Evolutionary conservation across 306 rosid species (phyloP).

Genomic region (Chamaecrista fasciculata): DNA sequence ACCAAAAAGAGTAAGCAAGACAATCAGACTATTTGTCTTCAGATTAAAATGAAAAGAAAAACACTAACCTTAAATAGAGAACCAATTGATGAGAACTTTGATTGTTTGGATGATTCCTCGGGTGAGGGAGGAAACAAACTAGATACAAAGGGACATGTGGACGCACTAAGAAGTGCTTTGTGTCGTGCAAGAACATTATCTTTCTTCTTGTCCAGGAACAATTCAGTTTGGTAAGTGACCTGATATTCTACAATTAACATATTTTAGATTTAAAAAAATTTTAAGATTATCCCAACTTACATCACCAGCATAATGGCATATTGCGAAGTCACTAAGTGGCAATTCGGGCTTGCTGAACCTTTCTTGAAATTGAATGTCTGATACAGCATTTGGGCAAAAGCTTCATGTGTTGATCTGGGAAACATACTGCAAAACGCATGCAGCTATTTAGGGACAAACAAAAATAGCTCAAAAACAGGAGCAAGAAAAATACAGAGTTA

Average conservation of each 20-base stretch:
- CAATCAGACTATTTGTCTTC: constrained; percentile 12
- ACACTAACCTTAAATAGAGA: constrained; percentile 91
- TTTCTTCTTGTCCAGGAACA: constrained; percentile 99
- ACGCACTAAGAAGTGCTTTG: constrained; percentile 82
- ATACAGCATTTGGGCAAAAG: constrained; percentile 93
- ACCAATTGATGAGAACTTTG: constrained; percentile 98
- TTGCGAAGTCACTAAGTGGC: constrained; percentile 84
- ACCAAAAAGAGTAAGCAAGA: constrained; percentile 27
- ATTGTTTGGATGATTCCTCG: constrained; percentile 90
- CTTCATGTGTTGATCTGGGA: constrained; percentile 98
- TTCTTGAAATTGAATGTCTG: constrained; percentile 92
- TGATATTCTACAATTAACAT: constrained; percentile 36
- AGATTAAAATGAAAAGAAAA: not conserved
- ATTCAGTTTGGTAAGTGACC: constrained; percentile 98
- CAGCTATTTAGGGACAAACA: constrained; percentile 17
- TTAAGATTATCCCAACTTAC: constrained; percentile 56
- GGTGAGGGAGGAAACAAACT: constrained; percentile 68
- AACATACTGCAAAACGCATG: constrained; percentile 77
- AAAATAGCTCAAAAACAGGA: constrained; percentile 1
- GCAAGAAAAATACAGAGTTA: constrained; percentile 26
- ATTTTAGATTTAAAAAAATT: constrained; percentile 1
- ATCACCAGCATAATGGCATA: constrained; percentile 98
- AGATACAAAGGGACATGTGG: constrained; percentile 76
- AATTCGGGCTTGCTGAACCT: constrained; percentile 93
- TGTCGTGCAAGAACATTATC: constrained; percentile 99